phyloP scores from a whole-genome alignment of 805 yeast genomes.

The Pichia paraexigua region DNA sequence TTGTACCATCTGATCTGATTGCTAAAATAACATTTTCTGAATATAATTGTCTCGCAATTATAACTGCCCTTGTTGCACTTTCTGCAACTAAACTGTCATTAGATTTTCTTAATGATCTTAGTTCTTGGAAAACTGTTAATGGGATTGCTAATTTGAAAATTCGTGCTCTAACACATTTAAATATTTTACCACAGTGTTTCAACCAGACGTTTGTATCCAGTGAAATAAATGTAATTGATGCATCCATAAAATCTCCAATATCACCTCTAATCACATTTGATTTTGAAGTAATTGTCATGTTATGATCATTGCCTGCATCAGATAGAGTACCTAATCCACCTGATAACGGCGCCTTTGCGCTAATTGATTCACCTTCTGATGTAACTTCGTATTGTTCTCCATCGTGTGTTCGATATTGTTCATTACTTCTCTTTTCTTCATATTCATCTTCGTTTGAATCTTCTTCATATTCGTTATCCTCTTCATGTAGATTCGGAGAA shows the following conservation, averaged over 20 bases:
- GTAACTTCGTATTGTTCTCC: slow-evolving; percentile 2
- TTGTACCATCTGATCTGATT: slow-evolving; percentile 60
- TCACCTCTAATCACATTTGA: slow-evolving; percentile 32
- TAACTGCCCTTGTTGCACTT: slow-evolving; percentile 74
- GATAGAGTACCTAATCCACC: not conserved
- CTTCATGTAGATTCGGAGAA: slow-evolving; percentile 22
- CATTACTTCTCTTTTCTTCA: slow-evolving; percentile 9
- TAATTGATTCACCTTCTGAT: slow-evolving; percentile 6
- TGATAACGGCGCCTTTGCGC: slow-evolving; percentile 3
- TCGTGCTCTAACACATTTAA: slow-evolving; percentile 54
- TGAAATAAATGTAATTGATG: slow-evolving; percentile 47
- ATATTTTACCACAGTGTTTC: slow-evolving; percentile 70
- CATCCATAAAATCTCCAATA: slow-evolving; percentile 51
- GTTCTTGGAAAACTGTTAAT: slow-evolving; percentile 68
- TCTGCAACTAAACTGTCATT: slow-evolving; percentile 68
- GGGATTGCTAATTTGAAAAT: slow-evolving; percentile 60
- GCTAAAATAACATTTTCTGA: slow-evolving; percentile 49
- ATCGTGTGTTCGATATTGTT: slow-evolving; percentile 9
- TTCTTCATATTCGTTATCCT: slow-evolving; percentile 27
- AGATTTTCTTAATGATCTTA: slow-evolving; percentile 61
- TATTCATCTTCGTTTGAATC: slow-evolving; percentile 11
- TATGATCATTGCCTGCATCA: slow-evolving; percentile 6
- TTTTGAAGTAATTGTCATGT: not conserved
- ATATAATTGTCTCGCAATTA: slow-evolving; percentile 61
- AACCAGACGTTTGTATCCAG: slow-evolving; percentile 77